Conservation (phyloP, 2,329 filamentous ascomycete genomes). For the Colletotrichum australisinense region DNA sequence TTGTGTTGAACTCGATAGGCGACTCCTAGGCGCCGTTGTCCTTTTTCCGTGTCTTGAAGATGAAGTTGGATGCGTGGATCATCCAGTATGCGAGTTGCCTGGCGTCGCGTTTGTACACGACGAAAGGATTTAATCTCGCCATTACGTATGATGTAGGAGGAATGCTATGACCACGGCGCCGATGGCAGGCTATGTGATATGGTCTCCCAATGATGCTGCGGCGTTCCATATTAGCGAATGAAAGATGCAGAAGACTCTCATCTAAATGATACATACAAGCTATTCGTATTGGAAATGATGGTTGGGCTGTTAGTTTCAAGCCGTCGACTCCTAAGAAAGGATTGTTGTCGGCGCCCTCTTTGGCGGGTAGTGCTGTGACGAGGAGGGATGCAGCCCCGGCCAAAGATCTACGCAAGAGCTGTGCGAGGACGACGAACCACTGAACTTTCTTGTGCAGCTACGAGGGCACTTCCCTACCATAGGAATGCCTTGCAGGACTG, state of each 20-base stretch:
- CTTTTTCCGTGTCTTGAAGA: conserved; percentile 43
- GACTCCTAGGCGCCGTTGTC: not conserved
- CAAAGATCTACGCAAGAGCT: not conserved
- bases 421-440: not conserved
- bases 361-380: not conserved
- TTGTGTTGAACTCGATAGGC: conserved; percentile 46
- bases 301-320: not conserved
- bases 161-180: not conserved
- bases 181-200: not conserved
- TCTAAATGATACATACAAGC: not conserved
- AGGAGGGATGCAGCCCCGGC: not conserved
- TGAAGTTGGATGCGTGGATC: conserved; percentile 49
- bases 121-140: conserved; percentile 45
- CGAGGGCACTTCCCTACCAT: not conserved
- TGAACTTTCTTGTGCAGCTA: not conserved
- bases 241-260: not conserved
- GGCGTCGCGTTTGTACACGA: conserved; percentile 53
- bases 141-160: conserved; percentile 22
- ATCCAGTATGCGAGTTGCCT: conserved; percentile 52
- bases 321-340: not conserved
- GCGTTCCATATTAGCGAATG: not conserved
- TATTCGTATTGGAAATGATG: not conserved
- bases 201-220: not conserved
- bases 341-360: not conserved
- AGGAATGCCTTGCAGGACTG: not conserved